These are phyloP conservation scores for Pelargonium australe DNA, from an alignment of 441 rosid species.

Conservation along the genomic window DNA sequence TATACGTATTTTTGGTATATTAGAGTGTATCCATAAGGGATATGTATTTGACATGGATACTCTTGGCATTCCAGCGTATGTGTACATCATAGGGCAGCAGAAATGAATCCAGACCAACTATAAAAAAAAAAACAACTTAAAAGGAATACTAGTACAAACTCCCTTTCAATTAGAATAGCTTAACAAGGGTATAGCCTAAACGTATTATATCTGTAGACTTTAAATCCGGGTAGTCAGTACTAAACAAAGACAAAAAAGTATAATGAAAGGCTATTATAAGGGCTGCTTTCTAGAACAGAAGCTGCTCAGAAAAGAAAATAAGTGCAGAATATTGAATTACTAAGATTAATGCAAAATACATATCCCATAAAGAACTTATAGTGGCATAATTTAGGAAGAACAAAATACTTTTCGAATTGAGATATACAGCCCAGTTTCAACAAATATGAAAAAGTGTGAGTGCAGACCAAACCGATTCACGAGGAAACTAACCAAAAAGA, in stretches of 20 bases:
- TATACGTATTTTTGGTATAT: too few species aligned
- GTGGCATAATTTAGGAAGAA: not conserved
- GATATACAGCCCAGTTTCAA: not conserved
- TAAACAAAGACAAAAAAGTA: too few species aligned
- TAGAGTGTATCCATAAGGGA: too few species aligned
- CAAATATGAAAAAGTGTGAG: not conserved
- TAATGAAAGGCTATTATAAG: too few species aligned
- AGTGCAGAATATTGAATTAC: not conserved
- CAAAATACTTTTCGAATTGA: not conserved
- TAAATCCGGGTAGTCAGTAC: too few species aligned
- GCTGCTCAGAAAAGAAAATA: not conserved
- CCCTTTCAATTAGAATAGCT: too few species aligned
- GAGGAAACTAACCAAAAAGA: not conserved
- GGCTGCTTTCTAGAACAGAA: not conserved
- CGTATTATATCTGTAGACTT: too few species aligned
- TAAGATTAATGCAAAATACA: not conserved
- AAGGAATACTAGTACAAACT: too few species aligned
- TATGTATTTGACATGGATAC: too few species aligned
- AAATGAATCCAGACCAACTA: not conserved
- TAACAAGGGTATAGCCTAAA: too few species aligned
- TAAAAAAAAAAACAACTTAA: not conserved
- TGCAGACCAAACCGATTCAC: constrained; percentile 1
- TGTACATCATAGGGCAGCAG: not conserved
- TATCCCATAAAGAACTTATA: not conserved
- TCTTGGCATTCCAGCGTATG: too few species aligned